Percentiles rank a stretch among this genome's conserved stretches.
Conservation (phyloP, 495 filamentous ascomycete genomes). For the Aspergillus baeticus region DNA sequence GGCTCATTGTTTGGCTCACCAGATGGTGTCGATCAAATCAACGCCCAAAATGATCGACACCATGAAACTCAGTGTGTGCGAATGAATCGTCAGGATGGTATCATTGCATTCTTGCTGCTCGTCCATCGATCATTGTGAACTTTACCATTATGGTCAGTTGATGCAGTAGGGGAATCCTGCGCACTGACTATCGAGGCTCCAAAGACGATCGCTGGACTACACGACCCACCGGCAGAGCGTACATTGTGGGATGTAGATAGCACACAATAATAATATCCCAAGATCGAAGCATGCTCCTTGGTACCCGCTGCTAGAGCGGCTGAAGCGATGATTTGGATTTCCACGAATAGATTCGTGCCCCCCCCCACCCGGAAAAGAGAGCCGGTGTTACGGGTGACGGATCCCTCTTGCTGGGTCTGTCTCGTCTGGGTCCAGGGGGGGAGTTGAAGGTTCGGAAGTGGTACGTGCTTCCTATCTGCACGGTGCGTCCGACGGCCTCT, state of each 20-base stretch:
- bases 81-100: not conserved
- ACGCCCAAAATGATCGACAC: not conserved
- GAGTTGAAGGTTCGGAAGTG: not conserved
- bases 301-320: not conserved
- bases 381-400: not conserved
- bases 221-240: not conserved
- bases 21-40: not conserved
- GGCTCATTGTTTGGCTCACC: not conserved
- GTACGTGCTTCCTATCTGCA: constrained; percentile 8
- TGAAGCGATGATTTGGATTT: not conserved
- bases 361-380: constrained; percentile 1
- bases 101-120: not conserved
- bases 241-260: not conserved
- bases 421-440: not conserved
- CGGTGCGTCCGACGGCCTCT: not conserved
- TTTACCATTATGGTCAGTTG: constrained; percentile 11
- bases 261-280: not conserved
- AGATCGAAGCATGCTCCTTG: constrained; percentile 6
- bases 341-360: not conserved
- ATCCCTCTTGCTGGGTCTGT: not conserved
- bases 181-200: constrained; percentile 7
- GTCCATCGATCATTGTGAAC: not conserved
- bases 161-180: constrained; percentile 7
- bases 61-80: not conserved
- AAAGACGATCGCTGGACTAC: constrained; percentile 5